These are phyloP conservation scores for Ramalina peruviana DNA, from an alignment of 495 filamentous ascomycete genomes.

Conservation along the genomic window DNA sequence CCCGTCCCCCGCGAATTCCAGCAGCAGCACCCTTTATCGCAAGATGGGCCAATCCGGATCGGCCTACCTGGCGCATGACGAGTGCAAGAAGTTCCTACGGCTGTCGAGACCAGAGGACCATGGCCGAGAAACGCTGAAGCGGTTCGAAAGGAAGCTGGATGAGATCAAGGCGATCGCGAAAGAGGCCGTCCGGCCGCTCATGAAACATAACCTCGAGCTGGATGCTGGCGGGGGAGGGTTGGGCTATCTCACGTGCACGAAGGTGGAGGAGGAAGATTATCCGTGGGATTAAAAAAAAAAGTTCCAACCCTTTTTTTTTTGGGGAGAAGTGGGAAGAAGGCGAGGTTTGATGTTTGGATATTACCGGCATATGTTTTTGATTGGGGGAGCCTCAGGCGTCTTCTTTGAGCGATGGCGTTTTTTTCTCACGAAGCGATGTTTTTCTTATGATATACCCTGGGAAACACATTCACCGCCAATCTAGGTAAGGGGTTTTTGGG, in stretches of 20 bases:
- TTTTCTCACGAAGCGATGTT: no score
- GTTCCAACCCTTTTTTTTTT: no score
- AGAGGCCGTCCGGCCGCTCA: constrained; percentile 72
- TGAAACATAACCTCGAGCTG: constrained; percentile 69
- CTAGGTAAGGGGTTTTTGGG: no score
- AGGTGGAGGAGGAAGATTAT: constrained; percentile 60
- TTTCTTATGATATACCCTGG: no score
- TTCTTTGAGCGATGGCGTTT: no score
- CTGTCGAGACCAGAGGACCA: constrained; percentile 42
- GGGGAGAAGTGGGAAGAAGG: not conserved
- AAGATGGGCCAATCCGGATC: constrained; percentile 46
- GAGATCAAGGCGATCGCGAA: constrained; percentile 72
- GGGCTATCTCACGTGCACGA: constrained; percentile 67
- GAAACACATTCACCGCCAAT: no score
- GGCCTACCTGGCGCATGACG: constrained; percentile 66
- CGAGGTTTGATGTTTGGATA: not conserved
- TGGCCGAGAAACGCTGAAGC: constrained; percentile 61
- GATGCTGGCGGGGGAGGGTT: constrained; percentile 37
- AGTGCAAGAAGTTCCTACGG: constrained; percentile 78
- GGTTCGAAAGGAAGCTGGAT: constrained; percentile 74
- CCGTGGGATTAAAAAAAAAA: constrained; percentile 44
- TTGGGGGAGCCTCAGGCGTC: no score
- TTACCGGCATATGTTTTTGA: no score
- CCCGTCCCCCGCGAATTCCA: constrained; percentile 6
- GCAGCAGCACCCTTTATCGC: constrained; percentile 49